Conservation (phyloP, 2,329 filamentous ascomycete species). For the Aureobasidium pullulans region DNA sequence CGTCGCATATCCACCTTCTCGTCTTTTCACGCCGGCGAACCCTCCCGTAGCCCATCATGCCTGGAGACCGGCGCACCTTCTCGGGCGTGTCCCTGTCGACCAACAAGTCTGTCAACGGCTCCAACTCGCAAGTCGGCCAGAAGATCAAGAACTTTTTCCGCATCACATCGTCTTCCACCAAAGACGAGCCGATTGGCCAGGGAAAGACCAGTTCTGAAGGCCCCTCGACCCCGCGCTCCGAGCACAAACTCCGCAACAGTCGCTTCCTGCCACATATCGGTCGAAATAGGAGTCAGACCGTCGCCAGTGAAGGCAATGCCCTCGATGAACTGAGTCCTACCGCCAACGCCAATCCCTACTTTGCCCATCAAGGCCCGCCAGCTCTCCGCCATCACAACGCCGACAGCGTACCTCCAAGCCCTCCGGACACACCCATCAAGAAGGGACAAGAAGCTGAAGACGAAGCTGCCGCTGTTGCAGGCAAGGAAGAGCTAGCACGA, state of each 20-base stretch:
- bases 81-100: slow-evolving; percentile 34
- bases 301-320: slow-evolving; percentile 85
- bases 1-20: slow-evolving; percentile 1
- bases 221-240: slow-evolving; percentile 45
- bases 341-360: slow-evolving; percentile 93
- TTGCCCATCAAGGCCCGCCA: slow-evolving; percentile 90
- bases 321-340: slow-evolving; percentile 91
- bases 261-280: slow-evolving; percentile 83
- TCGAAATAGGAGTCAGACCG: slow-evolving; percentile 81
- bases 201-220: slow-evolving; percentile 29
- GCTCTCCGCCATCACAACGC: slow-evolving; percentile 92
- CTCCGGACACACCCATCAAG: slow-evolving; percentile 76
- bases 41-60: slow-evolving; percentile 23
- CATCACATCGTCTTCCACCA: slow-evolving; percentile 46
- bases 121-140: slow-evolving; percentile 51
- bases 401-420: slow-evolving; percentile 83
- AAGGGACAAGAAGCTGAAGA: slow-evolving; percentile 60
- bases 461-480: slow-evolving; percentile 64
- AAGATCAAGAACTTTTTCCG: slow-evolving; percentile 65
- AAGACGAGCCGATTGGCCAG: slow-evolving; percentile 31
- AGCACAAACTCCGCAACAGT: slow-evolving; percentile 69
- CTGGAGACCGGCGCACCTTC: slow-evolving; percentile 41
- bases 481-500: slow-evolving; percentile 88
- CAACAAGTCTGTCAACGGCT: slow-evolving; percentile 42
- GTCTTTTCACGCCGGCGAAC: neutral